Conservation (phyloP, 108 stramenopile species). For the Skeletonema menzelii region DNA sequence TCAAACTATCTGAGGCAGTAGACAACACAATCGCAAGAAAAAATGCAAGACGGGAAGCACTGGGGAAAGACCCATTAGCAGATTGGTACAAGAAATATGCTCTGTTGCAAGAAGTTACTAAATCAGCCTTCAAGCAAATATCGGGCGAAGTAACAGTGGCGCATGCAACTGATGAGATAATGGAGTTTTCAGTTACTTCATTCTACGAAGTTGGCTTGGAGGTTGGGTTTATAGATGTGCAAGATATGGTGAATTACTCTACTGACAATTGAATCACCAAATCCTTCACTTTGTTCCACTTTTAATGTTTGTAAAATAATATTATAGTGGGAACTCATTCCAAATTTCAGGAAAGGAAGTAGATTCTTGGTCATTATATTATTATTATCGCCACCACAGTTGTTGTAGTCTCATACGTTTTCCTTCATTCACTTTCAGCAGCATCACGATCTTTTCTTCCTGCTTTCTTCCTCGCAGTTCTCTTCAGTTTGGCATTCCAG, state of each 20-base stretch:
- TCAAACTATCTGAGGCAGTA: slow-evolving; percentile 7
- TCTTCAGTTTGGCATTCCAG: too few species aligned
- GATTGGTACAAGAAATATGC: slow-evolving; percentile 41
- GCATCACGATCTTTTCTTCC: too few species aligned
- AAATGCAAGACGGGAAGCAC: slow-evolving; percentile 20
- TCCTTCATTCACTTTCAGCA: too few species aligned
- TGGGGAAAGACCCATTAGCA: slow-evolving; percentile 17
- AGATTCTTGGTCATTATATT: too few species aligned
- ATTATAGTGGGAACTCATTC: too few species aligned
- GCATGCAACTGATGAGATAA: slow-evolving; percentile 34
- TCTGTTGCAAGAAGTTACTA: slow-evolving; percentile 57
- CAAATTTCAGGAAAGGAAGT: too few species aligned
- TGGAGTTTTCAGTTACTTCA: slow-evolving; percentile 48
- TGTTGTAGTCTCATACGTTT: too few species aligned
- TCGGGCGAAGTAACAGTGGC: slow-evolving; percentile 48
- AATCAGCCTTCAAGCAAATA: slow-evolving; percentile 36
- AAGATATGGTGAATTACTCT: slow-evolving; percentile 38
- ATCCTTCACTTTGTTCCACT: too few species aligned
- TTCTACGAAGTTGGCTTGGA: slow-evolving; percentile 57
- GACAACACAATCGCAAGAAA: slow-evolving; percentile 31
- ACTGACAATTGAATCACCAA: too few species aligned
- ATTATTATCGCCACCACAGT: too few species aligned
- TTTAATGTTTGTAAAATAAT: too few species aligned
- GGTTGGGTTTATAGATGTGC: slow-evolving; percentile 30
- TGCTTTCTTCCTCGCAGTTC: too few species aligned